phyloP scores from a whole-genome alignment of 2,329 filamentous ascomycete species.

The Chrysoporthe deuterocubensis region DNA sequence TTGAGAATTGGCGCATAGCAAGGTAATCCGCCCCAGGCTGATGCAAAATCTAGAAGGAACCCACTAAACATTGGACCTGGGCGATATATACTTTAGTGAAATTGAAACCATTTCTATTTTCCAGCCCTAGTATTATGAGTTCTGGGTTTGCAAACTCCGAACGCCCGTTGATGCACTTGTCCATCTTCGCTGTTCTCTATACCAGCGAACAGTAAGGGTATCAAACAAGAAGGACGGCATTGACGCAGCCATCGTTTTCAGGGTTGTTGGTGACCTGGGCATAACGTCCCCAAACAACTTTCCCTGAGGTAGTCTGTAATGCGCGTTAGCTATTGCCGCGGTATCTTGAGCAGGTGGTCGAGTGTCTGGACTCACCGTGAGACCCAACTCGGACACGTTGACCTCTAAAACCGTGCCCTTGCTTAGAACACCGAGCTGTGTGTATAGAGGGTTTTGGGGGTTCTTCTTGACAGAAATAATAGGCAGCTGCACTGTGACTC shows the following conservation, averaged over 20 bases:
- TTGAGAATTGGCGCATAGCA: neutral
- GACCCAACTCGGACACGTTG: conserved; percentile 87
- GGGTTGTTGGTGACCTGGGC: conserved; percentile 68
- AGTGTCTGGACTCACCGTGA: conserved; percentile 54
- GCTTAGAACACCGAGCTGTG: conserved; percentile 86
- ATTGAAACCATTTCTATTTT: neutral
- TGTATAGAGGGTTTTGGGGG: conserved; percentile 85
- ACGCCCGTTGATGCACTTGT: conserved; percentile 20
- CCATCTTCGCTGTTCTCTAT: neutral
- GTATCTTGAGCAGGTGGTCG: too few species aligned
- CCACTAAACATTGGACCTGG: neutral
- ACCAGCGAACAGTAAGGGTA: neutral
- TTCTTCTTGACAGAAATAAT: conserved; percentile 75
- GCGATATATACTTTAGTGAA: neutral
- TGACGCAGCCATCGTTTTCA: conserved; percentile 42
- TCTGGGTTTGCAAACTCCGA: conserved; percentile 10
- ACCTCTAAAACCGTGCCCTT: conserved; percentile 84
- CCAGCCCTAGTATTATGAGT: neutral
- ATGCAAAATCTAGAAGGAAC: neutral
- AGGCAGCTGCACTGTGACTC: conserved; percentile 84
- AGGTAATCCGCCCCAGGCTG: neutral
- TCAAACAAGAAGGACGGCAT: conserved; percentile 37
- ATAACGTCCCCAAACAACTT: conserved; percentile 90
- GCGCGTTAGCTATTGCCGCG: neutral
- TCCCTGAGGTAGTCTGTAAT: conserved; percentile 74